Evolutionary conservation across 352 stramenopile genomes (phyloP), one percentile per base, ranked within the genome.

Genomic region (Pythium sp.): DNA sequence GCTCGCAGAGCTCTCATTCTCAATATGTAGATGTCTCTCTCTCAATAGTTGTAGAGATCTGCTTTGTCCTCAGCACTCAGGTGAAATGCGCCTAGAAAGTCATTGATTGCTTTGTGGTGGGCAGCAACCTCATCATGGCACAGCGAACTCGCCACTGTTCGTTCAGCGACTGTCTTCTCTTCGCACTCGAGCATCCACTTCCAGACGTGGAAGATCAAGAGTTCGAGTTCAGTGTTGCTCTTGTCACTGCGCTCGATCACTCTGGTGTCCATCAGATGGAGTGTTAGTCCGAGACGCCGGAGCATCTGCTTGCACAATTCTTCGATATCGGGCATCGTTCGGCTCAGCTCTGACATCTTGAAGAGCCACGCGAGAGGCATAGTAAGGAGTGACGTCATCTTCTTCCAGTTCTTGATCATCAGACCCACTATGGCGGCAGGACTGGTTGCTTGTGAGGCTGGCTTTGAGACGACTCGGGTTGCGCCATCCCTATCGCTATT

Each of bases 151-250:
- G 9, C 36, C 9, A 43, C 9, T 15, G 9, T 43, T 43, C 36
- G 36, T 15, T 43, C 36, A 43, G 36, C 36, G 9, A 43, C 36
- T 43, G 36, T 43, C 54, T 28, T 59, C 28, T 38, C 28, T 11
- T 43, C 15, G 54, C 14, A 59, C 54, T 59, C 54, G 15, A 43
- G 54, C 54, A 59, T 59, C 28, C 54, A 59, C 28, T 59, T 43
- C 28, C 28, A 59, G 18, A 26, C 15, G 15, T 28, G 28, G 5
- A 59, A 8, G 15, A 3, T 18, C 54, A 59, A 30, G 28, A 38
- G 54, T 2, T 20, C 28, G 7, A 59, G 9, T 28, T 18, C 54
- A 43, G 28, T 2, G 54, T 59, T 5, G 28, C 20, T 28, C 54
- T 15, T 26, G 36, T 15, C 54, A 28, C 26, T 41, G 28, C 5